These are phyloP conservation scores for Casuarina glauca DNA, from an alignment of 306 rosid species.

Conservation along the genomic window DNA sequence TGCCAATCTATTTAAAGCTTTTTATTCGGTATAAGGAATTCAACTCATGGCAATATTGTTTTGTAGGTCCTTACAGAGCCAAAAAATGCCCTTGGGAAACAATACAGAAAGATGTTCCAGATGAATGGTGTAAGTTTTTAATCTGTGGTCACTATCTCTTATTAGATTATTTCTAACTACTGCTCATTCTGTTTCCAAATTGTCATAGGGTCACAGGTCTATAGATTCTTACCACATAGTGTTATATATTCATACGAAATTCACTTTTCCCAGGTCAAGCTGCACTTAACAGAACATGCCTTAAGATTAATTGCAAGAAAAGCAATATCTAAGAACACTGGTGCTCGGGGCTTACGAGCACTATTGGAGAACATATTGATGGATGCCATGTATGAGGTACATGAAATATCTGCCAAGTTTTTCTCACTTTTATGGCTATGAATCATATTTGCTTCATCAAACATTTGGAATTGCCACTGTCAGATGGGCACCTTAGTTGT, in stretches of 20 bases:
- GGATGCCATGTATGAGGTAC: slow-evolving; percentile 98
- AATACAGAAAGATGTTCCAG: slow-evolving; percentile 86
- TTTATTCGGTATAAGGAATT: slow-evolving; percentile 8
- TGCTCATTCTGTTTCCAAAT: slow-evolving; percentile 15
- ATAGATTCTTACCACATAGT: slow-evolving; percentile 18
- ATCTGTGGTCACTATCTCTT: slow-evolving; percentile 4
- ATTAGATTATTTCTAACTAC: slow-evolving; percentile 7
- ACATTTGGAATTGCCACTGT: background rate
- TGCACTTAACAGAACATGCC: slow-evolving; percentile 68
- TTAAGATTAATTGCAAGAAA: slow-evolving; percentile 71
- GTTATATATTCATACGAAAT: slow-evolving; percentile 6
- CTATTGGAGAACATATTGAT: slow-evolving; percentile 78
- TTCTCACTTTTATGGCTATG: background rate
- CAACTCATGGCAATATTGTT: slow-evolving; percentile 21
- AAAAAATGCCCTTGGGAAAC: slow-evolving; percentile 95
- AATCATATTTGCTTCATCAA: background rate
- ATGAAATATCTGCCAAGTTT: slow-evolving; percentile 13
- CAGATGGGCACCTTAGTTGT: background rate
- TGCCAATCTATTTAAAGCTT: slow-evolving; percentile 2
- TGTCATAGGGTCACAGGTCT: slow-evolving; percentile 16
- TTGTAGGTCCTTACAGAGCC: slow-evolving; percentile 89
- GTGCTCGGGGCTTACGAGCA: slow-evolving; percentile 89
- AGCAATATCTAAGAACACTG: slow-evolving; percentile 84
- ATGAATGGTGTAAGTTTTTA: slow-evolving; percentile 82
- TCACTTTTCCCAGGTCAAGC: slow-evolving; percentile 68